These are phyloP conservation scores for Hydnum rufescens DNA, from an alignment of 768 basidiomycete genomes.

Conservation along the genomic window DNA sequence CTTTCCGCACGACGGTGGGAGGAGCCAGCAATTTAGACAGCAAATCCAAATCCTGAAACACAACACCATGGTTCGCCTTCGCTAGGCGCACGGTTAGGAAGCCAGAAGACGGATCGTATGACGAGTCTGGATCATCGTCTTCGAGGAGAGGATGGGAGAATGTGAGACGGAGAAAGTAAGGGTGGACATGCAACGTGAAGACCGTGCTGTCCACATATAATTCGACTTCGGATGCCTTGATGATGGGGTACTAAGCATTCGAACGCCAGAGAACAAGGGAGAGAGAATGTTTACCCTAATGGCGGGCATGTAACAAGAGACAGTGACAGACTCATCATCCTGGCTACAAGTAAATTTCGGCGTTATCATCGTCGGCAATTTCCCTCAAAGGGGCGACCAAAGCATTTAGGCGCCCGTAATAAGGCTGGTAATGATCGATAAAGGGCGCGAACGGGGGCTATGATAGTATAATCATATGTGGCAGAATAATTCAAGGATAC, in stretches of 20 bases:
- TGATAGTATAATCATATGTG: no score
- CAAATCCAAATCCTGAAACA: constrained; percentile 61
- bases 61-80: constrained; percentile 44
- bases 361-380: constrained; percentile 53
- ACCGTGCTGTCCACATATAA: constrained; percentile 49
- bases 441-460: no score
- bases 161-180: constrained; percentile 65
- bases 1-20: constrained; percentile 24
- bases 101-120: constrained; percentile 63
- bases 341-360: constrained; percentile 56
- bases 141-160: constrained; percentile 51
- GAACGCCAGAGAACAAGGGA: neutral
- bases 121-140: constrained; percentile 44
- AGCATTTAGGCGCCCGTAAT: no score
- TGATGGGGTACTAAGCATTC: neutral
- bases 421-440: no score
- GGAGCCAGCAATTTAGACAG: constrained; percentile 62
- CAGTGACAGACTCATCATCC: constrained; percentile 30
- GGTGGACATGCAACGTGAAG: constrained; percentile 58
- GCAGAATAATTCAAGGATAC: no score
- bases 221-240: constrained; percentile 51
- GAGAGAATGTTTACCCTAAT: constrained; percentile 25
- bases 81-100: constrained; percentile 52
- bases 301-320: constrained; percentile 50
- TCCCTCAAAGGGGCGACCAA: no score